Evolutionary conservation across 495 filamentous ascomycete species (phyloP), one percentile per base, ranked within the genome.

Genomic region (Recurvomyces mirabilis): DNA sequence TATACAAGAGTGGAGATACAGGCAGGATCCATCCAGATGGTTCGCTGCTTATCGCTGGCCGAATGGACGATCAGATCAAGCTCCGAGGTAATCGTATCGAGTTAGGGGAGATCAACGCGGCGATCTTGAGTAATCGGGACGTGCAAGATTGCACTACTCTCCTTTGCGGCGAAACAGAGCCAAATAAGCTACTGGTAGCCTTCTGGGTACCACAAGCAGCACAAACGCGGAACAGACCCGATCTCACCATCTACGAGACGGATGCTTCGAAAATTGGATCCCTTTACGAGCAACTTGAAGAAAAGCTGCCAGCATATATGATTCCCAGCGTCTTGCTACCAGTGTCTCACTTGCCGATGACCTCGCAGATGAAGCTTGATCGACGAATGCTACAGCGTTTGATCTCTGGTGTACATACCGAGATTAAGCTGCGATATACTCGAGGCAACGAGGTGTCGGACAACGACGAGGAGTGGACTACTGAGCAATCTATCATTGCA

Each of bases 11-110:
- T 9, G 86, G 86, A 0, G 85, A 93, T 54, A 60, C 81, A 23
- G 85, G 81, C 0, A 67, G 83, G 21, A 64, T 88, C 57, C 69
- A 89, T 17, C 65, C 74, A 0, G 79, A 87, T 57, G 79, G 81
- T 0, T 73, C 73, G 5, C 65, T 86, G 23, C 69, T 82, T 21
- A 87, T 85, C 49, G 62, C 76, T n/a, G 81, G 84, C 12, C 72
- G 85, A 13, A 65, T 74, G 0, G 84, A 93, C 52, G 81, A 81
- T 88, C 86, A 88, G 66, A 75, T 93, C 54, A 93, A 91, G 52
- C 66, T 93, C 20, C 74, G 84, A 18, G 86, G 86, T 1, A 78
- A 87, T 48, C 44, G 53, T 7, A 39, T 56, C 24, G 53, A 56
- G 45, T 37, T 56, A 2, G 49, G 73, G 3, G 89, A 95, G 60